These are phyloP conservation scores for Graphilbum sp. DNA, from an alignment of 2,329 filamentous ascomycete species.

Conservation along the genomic window DNA sequence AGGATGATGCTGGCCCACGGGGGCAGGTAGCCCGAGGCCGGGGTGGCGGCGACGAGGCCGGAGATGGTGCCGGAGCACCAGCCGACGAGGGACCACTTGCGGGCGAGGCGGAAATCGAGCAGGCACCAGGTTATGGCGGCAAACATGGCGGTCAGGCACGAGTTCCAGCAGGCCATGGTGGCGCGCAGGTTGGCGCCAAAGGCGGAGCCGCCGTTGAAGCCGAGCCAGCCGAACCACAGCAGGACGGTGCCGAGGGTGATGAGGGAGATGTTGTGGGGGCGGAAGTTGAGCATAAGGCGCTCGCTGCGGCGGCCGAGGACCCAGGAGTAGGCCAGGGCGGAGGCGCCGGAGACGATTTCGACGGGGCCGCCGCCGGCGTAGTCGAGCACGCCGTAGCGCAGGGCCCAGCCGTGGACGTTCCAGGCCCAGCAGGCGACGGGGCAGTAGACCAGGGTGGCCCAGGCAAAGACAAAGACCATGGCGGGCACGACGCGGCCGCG, in stretches of 20 bases:
- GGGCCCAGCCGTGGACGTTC: constrained; percentile 89
- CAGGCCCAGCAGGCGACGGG: constrained; percentile 93
- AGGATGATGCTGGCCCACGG: constrained; percentile 52
- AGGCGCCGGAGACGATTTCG: constrained; percentile 89
- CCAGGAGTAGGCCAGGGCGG: constrained; percentile 88
- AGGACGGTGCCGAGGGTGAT: constrained; percentile 91
- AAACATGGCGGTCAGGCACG: constrained; percentile 83
- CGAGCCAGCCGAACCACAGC: constrained; percentile 97
- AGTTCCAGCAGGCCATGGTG: constrained; percentile 96
- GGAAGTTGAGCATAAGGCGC: constrained; percentile 99
- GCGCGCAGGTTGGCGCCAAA: constrained; percentile 91
- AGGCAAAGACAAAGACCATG: constrained; percentile 92
- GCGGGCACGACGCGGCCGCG: constrained; percentile 81
- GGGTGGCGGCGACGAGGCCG: constrained; percentile 53
- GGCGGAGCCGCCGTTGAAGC: constrained; percentile 92
- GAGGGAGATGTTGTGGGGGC: constrained; percentile 94
- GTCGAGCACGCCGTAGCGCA: constrained; percentile 79
- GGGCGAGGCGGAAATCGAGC: constrained; percentile 84
- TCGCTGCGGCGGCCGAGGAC: constrained; percentile 91
- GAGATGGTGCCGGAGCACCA: constrained; percentile 59
- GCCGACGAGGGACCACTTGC: constrained; percentile 77
- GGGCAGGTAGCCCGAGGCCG: constrained; percentile 50
- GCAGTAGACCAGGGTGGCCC: constrained; percentile 96
- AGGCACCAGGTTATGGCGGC: constrained; percentile 86
- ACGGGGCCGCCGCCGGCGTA: constrained; percentile 95